Base-by-base conservation (phyloP, 805 yeast genomes). In the Priceomyces melissophilus region DNA sequence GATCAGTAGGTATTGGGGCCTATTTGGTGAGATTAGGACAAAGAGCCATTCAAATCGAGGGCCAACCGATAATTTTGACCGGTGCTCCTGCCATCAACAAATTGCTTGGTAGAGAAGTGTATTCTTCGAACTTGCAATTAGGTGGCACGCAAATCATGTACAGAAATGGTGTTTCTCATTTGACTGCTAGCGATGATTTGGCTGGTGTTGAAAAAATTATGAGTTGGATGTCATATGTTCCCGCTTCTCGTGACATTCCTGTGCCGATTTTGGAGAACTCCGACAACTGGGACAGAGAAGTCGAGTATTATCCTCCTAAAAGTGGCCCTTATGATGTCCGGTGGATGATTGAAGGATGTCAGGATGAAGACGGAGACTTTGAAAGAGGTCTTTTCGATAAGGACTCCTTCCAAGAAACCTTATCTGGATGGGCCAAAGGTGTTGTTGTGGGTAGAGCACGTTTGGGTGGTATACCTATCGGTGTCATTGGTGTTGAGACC, bases 1-100 rank as follows among this genome's bases (percentile, higher is more conserved):
- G 99, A 77, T 90, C 98, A 39, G 99, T 93, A 57, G 99, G 99
- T 83, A 93, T 93, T 65, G 99, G 99, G 75, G 99, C 99, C 35
- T 93, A 93, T 63, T 76, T 93, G 62, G 99, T 93, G 32, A 85
- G 99, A 69, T 78, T 93, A 52, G 99, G 99, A 58, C 98, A 93
- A 76, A 85, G 99, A 76, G 95, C 98, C 32, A 90, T 93, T 57
- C 99, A 93, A 73, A 86, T 93, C 55, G 97, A 93, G 66, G 99
- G 99, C 32, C 98, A 93, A 70, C 99, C 99, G 41, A 88, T 93
- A 55, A 91, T 93, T 53, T 82, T 93, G 60, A 93, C 99, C 42
- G 99, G 99, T 78, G 99, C 99, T 43, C 97, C 96, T 39, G 97
- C 99, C 43, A 88, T 93, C 65, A 93, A 93, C 77, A 93, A 95